phyloP scores from a whole-genome alignment of 352 stramenopile species.

The Blastocystis sp. region DNA sequence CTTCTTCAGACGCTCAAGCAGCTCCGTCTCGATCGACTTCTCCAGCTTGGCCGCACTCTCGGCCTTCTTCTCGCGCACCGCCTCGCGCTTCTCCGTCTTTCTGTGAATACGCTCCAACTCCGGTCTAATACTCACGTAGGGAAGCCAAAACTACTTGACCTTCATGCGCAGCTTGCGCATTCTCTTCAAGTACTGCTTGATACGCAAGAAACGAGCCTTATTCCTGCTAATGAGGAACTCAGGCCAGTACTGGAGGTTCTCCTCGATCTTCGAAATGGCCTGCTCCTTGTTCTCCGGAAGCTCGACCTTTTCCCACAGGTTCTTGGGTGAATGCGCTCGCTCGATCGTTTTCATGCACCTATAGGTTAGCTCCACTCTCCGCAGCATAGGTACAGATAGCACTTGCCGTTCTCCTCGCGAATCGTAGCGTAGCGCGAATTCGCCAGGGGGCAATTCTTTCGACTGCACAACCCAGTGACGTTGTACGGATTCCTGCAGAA shows the following conservation, averaged over 20 bases:
- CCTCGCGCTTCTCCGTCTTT: slow-evolving; percentile 92
- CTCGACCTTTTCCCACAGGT: slow-evolving; percentile 96
- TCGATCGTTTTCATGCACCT: slow-evolving; percentile 95
- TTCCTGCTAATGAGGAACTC: slow-evolving; percentile 96
- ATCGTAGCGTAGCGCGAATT: slow-evolving; percentile 98
- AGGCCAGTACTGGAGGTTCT: slow-evolving; percentile 95
- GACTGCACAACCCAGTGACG: slow-evolving; percentile 95
- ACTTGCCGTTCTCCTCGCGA: slow-evolving; percentile 92
- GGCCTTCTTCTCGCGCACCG: slow-evolving; percentile 93
- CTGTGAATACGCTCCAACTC: slow-evolving; percentile 75
- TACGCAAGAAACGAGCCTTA: slow-evolving; percentile 98
- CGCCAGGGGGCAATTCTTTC: slow-evolving; percentile 91
- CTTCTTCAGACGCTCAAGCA: slow-evolving; percentile 94
- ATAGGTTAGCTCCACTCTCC: not conserved
- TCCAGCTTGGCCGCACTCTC: slow-evolving; percentile 78
- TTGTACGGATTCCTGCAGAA: slow-evolving; percentile 98
- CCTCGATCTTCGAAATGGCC: slow-evolving; percentile 89
- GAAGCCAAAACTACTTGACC: slow-evolving; percentile 40
- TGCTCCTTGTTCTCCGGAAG: slow-evolving; percentile 95
- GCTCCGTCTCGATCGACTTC: slow-evolving; percentile 92
- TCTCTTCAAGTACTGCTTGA: slow-evolving; percentile 97
- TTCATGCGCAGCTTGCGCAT: slow-evolving; percentile 87
- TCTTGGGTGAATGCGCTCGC: slow-evolving; percentile 95
- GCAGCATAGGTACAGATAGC: slow-evolving; percentile 77
- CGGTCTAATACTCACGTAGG: slow-evolving; percentile 5